Base-by-base conservation (phyloP, 768 basidiomycete genomes). In the Boletus reticuloceps region DNA sequence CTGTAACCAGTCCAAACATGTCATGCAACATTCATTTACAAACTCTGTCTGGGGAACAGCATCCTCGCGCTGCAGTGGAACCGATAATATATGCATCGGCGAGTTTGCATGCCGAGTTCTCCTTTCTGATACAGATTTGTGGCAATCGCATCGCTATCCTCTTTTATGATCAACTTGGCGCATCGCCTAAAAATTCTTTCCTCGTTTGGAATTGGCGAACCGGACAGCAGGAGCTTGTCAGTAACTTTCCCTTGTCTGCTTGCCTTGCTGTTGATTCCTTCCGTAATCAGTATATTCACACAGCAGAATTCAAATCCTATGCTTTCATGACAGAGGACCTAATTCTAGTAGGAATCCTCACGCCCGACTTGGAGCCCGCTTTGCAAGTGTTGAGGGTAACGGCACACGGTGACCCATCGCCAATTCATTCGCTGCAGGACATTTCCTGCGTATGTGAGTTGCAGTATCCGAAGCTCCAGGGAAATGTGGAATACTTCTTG, bases 161-260 rank as follows among this genome's bases (percentile, higher is more conserved):
- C 64, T 59, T 60, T 47, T 43, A 42, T n/a, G 60, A 60, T 54
- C 57, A 55, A 31, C 19, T 27, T 6, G 56, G 53, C 41, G 41
- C 39, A 10, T n/a, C 48, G 3, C 44, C 43, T 39, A 22, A 34
- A 14, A 54, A 57, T 20, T 57, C 51, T 27, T 65, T 75, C 2
- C 44, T 67, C n/a, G 50, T 75, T 20, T 74, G 69, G 72, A 61
- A 75, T 38, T 75, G 74, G 74, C 64, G 61, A 48, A 71, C 54
- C 36, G 72, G 72, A 17, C 43, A 42, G 5, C 50, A 61, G 14
- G 53, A 69, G 58, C 58, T 69, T 19, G 73, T 74, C n/a, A 56
- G 65, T 68, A 11, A 22, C 51, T 16, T 1, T 38, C 38, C 14
- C 19, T 39, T 53, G 19, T 34, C 40, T 47, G 1, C 20, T 22